Evolutionary conservation across 2,329 filamentous ascomycete genomes (phyloP).

Genomic region (Scleromitrula shiraiana): DNA sequence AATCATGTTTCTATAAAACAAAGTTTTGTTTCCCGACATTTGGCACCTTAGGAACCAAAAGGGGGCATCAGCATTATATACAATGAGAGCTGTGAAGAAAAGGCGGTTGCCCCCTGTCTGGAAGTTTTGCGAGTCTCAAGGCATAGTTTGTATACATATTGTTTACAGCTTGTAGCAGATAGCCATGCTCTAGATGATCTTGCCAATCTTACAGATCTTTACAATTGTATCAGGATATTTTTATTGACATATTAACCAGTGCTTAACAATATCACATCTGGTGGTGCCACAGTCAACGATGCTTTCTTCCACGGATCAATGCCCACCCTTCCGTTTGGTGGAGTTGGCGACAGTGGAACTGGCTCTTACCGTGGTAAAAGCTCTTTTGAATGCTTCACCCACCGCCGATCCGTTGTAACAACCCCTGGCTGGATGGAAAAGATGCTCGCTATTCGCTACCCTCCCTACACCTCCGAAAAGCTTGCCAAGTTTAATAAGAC

Average conservation of each 20-base stretch:
- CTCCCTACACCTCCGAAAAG: constrained; percentile 44
- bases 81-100: no score
- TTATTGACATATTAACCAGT: constrained; percentile 35
- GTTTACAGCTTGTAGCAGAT: no score
- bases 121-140: no score
- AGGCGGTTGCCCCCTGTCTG: no score
- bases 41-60: no score
- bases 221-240: no score
- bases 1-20: no score
- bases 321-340: constrained; percentile 69
- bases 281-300: constrained; percentile 59
- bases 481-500: constrained; percentile 39
- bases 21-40: no score
- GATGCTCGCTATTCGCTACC: constrained; percentile 59
- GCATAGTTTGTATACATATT: no score
- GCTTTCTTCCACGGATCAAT: constrained; percentile 64
- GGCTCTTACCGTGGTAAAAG: constrained; percentile 72
- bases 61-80: no score
- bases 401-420: constrained; percentile 48
- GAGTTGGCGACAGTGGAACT: constrained; percentile 70
- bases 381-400: constrained; percentile 62
- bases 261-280: constrained; percentile 54
- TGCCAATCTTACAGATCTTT: no score
- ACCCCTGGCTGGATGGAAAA: constrained; percentile 62
- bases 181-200: no score